Evolutionary conservation across 148 eudicot genomes (phyloP), one percentile per base, ranked within the genome.

Genomic region (Silene conica): DNA sequence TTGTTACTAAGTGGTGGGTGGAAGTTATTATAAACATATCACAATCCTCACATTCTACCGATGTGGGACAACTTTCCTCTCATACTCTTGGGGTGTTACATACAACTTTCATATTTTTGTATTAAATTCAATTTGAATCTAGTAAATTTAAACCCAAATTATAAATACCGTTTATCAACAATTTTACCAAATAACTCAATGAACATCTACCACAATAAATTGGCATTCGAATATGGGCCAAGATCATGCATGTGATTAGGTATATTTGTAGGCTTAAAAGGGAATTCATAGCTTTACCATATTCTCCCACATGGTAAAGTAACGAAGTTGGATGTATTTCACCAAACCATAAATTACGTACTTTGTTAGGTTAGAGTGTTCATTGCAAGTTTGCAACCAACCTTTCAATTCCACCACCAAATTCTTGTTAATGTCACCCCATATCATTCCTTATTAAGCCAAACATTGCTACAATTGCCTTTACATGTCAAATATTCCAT

Each of bases 401-500:
- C 62, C 62, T 58, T 58, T 58, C 62, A 18, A 11, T 10, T 48
- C 55, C 55, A 69, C n/a, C 59, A 7, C 14, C 25, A 15, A 14
- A 15, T 48, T 48, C 34, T 22, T 22, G 20, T 23, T 23, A 69
- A 50, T 52, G 72, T 20, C 25, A 34, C 57, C 60, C 70, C 72
- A 50, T 69, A 25, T 23, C 72, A 4, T 50, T 34, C 72, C 41
- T 23, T 52, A 48, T 5, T 13, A 69, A 16, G 43, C 25, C 43
- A 69, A 69, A 34, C 72, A 69, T 69, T 69, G 41, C 72, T 54
- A 69, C 72, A n/a, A 14, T 50, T 69, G 60, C 20, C 72, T 69
- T 69, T 50, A 22, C 72, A 52, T 26, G 10, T 69, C 60, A 46
- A 22, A 69, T 52, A 69, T 69, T 69, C 72, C 60, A 22, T 52